phyloP scores from a whole-genome alignment of 164 flowering plant genomes.

The Aristolochia californica region DNA sequence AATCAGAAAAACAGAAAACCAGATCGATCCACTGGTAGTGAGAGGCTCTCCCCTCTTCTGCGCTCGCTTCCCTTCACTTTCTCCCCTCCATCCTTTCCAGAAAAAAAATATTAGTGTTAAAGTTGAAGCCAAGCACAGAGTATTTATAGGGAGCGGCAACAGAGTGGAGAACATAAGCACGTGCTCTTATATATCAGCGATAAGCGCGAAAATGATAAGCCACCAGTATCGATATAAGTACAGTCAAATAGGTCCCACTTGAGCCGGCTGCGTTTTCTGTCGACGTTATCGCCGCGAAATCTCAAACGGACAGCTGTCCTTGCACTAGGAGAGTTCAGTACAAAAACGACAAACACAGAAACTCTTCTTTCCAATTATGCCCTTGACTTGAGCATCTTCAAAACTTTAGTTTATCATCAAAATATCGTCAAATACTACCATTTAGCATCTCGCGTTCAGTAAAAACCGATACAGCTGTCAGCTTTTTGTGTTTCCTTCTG shows the following conservation, averaged over 20 bases:
- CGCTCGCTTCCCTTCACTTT: background rate
- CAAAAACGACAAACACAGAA: slow-evolving; percentile 1
- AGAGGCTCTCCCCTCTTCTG: slow-evolving; percentile 4
- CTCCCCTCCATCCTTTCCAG: background rate
- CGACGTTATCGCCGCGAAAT: slow-evolving; percentile 18
- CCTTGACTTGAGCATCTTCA: too few relatives aligned
- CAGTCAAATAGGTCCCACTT: background rate
- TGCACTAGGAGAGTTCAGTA: background rate
- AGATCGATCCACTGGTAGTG: slow-evolving; percentile 4
- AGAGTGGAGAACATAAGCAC: slow-evolving; percentile 4
- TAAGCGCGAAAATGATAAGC: too few relatives aligned
- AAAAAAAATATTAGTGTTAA: slow-evolving; percentile 1
- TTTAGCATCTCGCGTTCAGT: too few relatives aligned
- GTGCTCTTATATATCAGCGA: background rate
- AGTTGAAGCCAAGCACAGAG: background rate
- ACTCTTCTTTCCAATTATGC: too few relatives aligned
- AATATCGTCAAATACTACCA: too few relatives aligned
- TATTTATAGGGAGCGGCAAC: slow-evolving; percentile 14
- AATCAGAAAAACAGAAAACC: background rate
- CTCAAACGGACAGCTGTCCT: slow-evolving; percentile 16
- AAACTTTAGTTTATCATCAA: too few relatives aligned
- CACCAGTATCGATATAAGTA: too few relatives aligned
- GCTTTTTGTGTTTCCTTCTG: too few relatives aligned
- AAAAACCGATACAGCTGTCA: too few relatives aligned
- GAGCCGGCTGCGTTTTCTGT: slow-evolving; percentile 19